A percentile compares a stretch with the other conserved stretches of the same genome.
Conservation (phyloP, 441 rosid species). For the Gossypium aridum region DNA sequence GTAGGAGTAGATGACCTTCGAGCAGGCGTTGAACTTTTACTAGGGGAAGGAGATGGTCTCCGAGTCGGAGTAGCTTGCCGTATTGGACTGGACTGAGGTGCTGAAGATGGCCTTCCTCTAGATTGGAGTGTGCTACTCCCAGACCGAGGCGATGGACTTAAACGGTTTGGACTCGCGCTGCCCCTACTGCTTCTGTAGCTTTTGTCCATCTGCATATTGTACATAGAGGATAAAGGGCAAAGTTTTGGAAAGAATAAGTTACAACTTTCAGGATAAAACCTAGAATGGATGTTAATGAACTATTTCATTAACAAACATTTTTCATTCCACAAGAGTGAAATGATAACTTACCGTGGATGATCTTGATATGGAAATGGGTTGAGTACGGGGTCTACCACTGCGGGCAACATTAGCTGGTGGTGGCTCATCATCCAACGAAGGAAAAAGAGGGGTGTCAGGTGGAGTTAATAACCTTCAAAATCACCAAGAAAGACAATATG, state of each 20-base stretch:
- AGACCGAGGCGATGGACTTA: conserved; percentile 87
- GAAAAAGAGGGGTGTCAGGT: conserved; percentile 96
- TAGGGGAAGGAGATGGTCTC: conserved; percentile 74
- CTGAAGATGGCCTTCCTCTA: conserved; percentile 83
- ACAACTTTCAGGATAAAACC: background rate
- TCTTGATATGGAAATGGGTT: conserved; percentile 85
- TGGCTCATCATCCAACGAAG: conserved; percentile 84
- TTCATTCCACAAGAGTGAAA: conserved; percentile 12
- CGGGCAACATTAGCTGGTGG: conserved; percentile 41
- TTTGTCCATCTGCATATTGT: conserved; percentile 74
- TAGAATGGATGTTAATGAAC: background rate
- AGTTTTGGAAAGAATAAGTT: background rate
- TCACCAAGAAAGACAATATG: conserved; percentile 24
- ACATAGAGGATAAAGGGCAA: background rate
- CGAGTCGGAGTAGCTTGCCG: conserved; percentile 60
- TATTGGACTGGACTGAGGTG: conserved; percentile 63
- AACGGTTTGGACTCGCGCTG: conserved; percentile 93
- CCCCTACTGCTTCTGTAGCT: conserved; percentile 90
- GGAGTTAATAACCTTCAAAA: conserved; percentile 91
- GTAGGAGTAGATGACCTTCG: conserved; percentile 81
- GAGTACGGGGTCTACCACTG: conserved; percentile 90
- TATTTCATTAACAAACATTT: background rate
- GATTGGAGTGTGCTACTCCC: conserved; percentile 58
- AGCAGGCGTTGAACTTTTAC: conserved; percentile 54
- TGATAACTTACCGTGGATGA: conserved; percentile 75